phyloP scores from a whole-genome alignment of 495 filamentous ascomycete species.

The Xylaria nigripes region DNA sequence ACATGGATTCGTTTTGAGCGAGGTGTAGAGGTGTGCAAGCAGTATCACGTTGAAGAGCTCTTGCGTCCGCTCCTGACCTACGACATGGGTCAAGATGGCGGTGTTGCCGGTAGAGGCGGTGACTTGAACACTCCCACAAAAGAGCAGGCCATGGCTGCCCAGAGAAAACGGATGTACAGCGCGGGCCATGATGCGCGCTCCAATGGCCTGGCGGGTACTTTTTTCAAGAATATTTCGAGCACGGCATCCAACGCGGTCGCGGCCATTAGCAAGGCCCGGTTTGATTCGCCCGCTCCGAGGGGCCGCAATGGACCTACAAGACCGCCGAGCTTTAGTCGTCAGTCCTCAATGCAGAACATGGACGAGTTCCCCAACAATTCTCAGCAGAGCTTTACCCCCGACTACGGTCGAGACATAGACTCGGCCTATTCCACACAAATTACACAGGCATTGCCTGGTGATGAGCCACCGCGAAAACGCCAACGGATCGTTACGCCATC shows the following conservation, averaged over 20 bases:
- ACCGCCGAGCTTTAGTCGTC: conserved; percentile 46
- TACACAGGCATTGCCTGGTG: conserved; percentile 35
- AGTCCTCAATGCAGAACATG: conserved; percentile 54
- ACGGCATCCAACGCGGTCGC: conserved; percentile 87
- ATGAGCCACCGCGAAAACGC: conserved; percentile 85
- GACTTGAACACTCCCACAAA: conserved; percentile 91
- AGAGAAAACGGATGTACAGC: conserved; percentile 85
- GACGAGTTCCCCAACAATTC: conserved; percentile 40
- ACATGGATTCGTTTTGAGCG: conserved; percentile 94
- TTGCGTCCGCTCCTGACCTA: conserved; percentile 79
- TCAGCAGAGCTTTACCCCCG: conserved; percentile 41
- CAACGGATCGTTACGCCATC: conserved; percentile 39
- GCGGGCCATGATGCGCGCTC: conserved; percentile 56
- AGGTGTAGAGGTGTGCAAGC: conserved; percentile 83
- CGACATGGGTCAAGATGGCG: conserved; percentile 73
- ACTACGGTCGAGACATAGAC: conserved; percentile 38
- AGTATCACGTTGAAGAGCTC: conserved; percentile 88
- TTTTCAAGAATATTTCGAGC: conserved; percentile 92
- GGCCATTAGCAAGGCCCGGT: conserved; percentile 88
- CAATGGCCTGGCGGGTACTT: conserved; percentile 66
- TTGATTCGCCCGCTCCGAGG: conserved; percentile 75
- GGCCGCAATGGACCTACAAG: conserved; percentile 41
- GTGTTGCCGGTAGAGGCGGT: conserved; percentile 43
- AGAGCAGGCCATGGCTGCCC: conserved; percentile 97
- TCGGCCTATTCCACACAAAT: conserved; percentile 41